Percentiles rank a stretch among this genome's conserved stretches.
Conservation (phyloP, 1,284 basidiomycete genomes). For the Trichosporon coremiiforme region DNA sequence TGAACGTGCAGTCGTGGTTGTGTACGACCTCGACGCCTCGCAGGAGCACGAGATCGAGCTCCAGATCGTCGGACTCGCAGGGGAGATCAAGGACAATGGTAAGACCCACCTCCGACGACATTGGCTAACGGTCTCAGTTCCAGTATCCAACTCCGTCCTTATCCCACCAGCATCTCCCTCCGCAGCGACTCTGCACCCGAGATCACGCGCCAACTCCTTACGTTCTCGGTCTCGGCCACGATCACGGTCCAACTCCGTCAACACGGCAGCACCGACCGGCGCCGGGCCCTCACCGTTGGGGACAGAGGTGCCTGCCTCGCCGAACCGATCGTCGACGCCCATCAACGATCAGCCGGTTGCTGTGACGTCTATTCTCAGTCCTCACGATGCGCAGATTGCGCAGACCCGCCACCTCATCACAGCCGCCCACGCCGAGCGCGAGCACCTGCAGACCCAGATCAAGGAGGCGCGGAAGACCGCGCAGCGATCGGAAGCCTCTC, state of each 20-base stretch:
- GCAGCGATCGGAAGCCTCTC: constrained; percentile 53
- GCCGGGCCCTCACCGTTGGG: constrained; percentile 31
- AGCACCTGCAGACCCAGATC: constrained; percentile 51
- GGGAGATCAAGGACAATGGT: constrained; percentile 41
- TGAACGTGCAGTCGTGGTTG: constrained; percentile 54
- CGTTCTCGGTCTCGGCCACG: constrained; percentile 51
- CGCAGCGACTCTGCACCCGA: constrained; percentile 36
- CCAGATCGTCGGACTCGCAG: constrained; percentile 50
- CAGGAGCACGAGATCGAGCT: constrained; percentile 57
- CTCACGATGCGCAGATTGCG: constrained; percentile 49
- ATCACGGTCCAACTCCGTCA: constrained; percentile 54
- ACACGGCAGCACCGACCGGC: constrained; percentile 31
- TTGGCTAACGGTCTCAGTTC: constrained; percentile 22
- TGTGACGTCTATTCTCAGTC: constrained; percentile 45
- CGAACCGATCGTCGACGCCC: constrained; percentile 23
- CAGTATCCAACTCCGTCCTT: constrained; percentile 46
- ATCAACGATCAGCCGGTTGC: constrained; percentile 31
- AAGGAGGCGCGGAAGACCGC: constrained; percentile 54
- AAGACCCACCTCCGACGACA: constrained; percentile 13
- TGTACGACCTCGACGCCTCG: constrained; percentile 53
- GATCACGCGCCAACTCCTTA: constrained; percentile 54
- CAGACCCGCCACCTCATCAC: constrained; percentile 52
- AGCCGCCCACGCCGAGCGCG: constrained; percentile 50
- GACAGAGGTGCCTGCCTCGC: constrained; percentile 24
- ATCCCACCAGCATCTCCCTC: constrained; percentile 45